Conservation (phyloP, 2,329 filamentous ascomycete genomes). For the Arthroderma uncinatum region DNA sequence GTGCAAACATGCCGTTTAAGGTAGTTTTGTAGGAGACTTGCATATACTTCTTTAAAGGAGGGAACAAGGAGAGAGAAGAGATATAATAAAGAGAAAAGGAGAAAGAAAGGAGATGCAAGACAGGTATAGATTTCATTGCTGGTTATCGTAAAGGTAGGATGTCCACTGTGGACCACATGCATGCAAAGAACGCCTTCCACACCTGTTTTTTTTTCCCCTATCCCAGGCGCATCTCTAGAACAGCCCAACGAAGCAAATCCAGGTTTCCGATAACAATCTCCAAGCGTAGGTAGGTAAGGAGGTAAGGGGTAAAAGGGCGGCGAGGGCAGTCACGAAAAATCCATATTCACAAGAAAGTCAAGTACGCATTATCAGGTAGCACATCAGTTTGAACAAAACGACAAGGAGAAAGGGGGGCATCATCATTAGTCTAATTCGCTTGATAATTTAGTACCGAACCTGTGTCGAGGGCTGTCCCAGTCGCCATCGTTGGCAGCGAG, state of each 20-base stretch:
- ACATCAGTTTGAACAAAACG: neutral
- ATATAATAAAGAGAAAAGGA: neutral
- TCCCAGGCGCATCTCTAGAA: slow-evolving; percentile 34
- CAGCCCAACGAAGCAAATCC: slow-evolving; percentile 18
- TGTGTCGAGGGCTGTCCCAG: slow-evolving; percentile 9
- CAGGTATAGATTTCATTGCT: neutral
- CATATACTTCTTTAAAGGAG: neutral
- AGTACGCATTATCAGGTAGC: slow-evolving; percentile 13
- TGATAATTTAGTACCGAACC: slow-evolving; percentile 13
- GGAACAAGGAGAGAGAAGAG: neutral
- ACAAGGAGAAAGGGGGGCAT: slow-evolving; percentile 21
- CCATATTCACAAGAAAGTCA: slow-evolving; percentile 33
- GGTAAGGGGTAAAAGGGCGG: neutral
- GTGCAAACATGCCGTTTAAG: neutral
- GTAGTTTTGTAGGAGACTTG: neutral
- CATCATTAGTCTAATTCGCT: slow-evolving; percentile 21
- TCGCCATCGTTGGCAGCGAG: neutral
- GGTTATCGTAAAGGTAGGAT: neutral
- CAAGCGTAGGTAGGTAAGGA: neutral
- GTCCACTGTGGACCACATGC: neutral
- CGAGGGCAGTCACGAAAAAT: slow-evolving; percentile 22
- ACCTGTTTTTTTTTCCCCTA: slow-evolving; percentile 29
- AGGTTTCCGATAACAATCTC: slow-evolving; percentile 19
- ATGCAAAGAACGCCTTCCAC: slow-evolving; percentile 30
- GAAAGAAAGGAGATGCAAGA: neutral